Evolutionary conservation across 345 rosid genomes (phyloP).

Genomic region (Clarkia xantiana): DNA sequence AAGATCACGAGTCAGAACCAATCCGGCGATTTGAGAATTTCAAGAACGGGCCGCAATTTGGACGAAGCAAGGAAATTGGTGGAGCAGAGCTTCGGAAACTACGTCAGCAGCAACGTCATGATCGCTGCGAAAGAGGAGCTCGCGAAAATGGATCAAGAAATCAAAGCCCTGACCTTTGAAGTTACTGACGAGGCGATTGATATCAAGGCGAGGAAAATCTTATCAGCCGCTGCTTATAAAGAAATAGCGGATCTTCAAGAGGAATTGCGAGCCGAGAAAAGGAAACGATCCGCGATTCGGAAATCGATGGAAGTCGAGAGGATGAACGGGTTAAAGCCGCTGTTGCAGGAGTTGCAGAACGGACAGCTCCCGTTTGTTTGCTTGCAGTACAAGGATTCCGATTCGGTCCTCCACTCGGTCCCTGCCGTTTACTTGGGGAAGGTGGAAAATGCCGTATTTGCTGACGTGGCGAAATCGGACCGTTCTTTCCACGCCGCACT

Average conservation of each 20-base stretch:
- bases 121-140: conserved; percentile 87
- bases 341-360: conserved; percentile 50
- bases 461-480: conserved; percentile 22
- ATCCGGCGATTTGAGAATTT: conserved; percentile 30
- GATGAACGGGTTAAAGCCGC: conserved; percentile 47
- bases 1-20: conserved; percentile 51
- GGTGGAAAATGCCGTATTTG: conserved; percentile 30
- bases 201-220: conserved; percentile 53
- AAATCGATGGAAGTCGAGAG: conserved; percentile 50
- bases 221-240: conserved; percentile 48
- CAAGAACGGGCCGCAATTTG: conserved; percentile 59
- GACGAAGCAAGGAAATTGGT: conserved; percentile 91
- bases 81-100: conserved; percentile 92
- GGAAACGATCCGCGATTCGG: conserved; percentile 46
- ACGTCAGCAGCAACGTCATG: conserved; percentile 85
- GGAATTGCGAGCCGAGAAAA: conserved; percentile 58
- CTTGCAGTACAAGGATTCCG: conserved; percentile 67
- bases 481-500: conserved; percentile 68
- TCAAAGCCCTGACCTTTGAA: conserved; percentile 48
- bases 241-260: conserved; percentile 63
- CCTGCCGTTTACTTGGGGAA: conserved; percentile 72
- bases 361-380: conserved; percentile 69
- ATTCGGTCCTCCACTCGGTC: conserved; percentile 50
- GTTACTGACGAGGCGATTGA: conserved; percentile 74
- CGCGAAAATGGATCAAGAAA: conserved; percentile 53